Conservation (phyloP, 208 protist species). For the Crithidia thermophila region DNA sequence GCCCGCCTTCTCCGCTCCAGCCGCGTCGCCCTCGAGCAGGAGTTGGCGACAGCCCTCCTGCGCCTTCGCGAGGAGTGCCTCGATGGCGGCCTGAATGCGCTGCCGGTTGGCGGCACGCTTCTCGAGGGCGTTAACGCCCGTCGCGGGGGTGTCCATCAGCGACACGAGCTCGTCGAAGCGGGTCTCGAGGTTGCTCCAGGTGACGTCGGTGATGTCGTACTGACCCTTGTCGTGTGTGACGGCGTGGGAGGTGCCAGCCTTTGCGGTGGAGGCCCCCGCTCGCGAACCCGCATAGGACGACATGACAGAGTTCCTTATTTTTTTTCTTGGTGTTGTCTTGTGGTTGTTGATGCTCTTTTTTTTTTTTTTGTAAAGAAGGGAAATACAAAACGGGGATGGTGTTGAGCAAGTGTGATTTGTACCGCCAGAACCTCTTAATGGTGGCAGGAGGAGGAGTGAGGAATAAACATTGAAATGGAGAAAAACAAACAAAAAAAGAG, state of each 20-base stretch:
- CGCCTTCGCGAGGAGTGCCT: constrained; percentile 60
- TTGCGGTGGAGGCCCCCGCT: background rate
- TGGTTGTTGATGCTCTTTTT: constrained; percentile 6
- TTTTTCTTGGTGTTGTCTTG: no score
- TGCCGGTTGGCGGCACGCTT: constrained; percentile 57
- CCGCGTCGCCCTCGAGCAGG: constrained; percentile 67
- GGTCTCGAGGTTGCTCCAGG: constrained; percentile 68
- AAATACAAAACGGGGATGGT: no score
- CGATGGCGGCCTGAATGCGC: constrained; percentile 60
- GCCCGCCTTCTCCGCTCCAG: constrained; percentile 76
- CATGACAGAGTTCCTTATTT: no score
- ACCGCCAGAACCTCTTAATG: no score
- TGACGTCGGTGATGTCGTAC: constrained; percentile 64
- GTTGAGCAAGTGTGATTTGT: no score
- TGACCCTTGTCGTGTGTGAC: constrained; percentile 16
- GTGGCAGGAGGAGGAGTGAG: background rate
- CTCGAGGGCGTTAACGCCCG: constrained; percentile 72
- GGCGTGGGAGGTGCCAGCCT: background rate
- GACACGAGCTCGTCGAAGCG: constrained; percentile 77
- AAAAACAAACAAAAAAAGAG: no score
- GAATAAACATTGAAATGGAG: background rate
- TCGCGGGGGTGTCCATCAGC: constrained; percentile 61
- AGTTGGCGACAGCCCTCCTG: constrained; percentile 79
- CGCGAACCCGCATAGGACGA: background rate
- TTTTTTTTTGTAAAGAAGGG: background rate